Evolutionary conservation across 441 rosid genomes (phyloP).

Genomic region (Adansonia gregorii): DNA sequence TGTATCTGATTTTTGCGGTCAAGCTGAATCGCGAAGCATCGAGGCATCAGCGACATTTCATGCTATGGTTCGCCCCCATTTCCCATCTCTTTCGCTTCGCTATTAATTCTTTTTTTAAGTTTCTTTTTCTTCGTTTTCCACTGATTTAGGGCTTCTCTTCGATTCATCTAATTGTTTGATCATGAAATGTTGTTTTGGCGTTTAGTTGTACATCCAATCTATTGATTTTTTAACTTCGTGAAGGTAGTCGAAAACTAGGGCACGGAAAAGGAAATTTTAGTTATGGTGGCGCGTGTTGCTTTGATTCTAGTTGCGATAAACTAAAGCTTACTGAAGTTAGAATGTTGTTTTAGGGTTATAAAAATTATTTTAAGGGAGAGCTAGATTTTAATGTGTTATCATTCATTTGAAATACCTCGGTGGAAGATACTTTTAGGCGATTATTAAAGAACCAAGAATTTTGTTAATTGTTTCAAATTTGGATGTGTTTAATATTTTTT

Average conservation of each 20-base stretch:
- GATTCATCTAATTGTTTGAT: neutral
- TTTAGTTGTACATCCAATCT: constrained; percentile 14
- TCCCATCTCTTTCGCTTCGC: neutral
- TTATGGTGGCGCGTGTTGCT: neutral
- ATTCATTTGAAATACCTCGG: neutral
- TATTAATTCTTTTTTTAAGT: neutral
- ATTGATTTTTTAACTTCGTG: neutral
- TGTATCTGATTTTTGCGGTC: constrained; percentile 8
- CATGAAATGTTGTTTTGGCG: neutral
- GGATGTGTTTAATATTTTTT: neutral
- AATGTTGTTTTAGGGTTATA: neutral
- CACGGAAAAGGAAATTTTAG: neutral
- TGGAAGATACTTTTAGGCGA: neutral
- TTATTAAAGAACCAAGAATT: neutral
- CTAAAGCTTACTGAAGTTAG: too few relatives aligned
- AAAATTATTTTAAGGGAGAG: neutral
- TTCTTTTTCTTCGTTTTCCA: neutral
- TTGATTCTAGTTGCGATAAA: neutral
- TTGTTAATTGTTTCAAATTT: neutral
- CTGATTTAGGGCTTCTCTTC: neutral
- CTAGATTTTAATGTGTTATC: neutral
- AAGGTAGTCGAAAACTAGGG: constrained; percentile 5
- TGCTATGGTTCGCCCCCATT: constrained; percentile 30
- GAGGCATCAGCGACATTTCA: constrained; percentile 15
- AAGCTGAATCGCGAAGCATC: constrained; percentile 14